Percentiles rank a stretch among this genome's conserved stretches.
Evolutionary conservation across 805 yeast species (phyloP).

Genomic region (Metschnikowia borealis): DNA sequence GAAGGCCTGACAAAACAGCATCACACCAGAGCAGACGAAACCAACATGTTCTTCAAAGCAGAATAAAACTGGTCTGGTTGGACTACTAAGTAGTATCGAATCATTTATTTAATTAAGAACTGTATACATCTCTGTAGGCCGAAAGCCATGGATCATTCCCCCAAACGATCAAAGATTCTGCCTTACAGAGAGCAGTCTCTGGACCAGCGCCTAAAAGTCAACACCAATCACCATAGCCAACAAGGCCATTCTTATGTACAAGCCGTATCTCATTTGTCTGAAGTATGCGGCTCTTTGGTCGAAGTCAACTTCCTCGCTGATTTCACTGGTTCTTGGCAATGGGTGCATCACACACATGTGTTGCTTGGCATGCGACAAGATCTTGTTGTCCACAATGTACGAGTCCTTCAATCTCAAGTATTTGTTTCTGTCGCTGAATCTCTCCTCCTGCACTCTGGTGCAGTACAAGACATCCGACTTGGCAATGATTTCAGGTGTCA

Average conservation of each 20-base stretch:
- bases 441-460: slow-evolving; percentile 96
- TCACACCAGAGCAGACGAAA: slow-evolving; percentile 10
- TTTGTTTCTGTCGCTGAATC: slow-evolving; percentile 72
- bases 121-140: not conserved
- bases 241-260: slow-evolving; percentile 97
- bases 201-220: slow-evolving; percentile 49
- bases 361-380: slow-evolving; percentile 87
- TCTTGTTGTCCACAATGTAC: slow-evolving; percentile 88
- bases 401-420: slow-evolving; percentile 87
- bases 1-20: not conserved
- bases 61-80: not conserved
- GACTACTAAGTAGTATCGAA: not conserved
- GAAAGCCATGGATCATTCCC: slow-evolving; percentile 12
- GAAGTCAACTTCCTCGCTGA: slow-evolving; percentile 96
- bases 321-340: slow-evolving; percentile 94
- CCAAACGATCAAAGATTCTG: slow-evolving; percentile 13
- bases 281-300: slow-evolving; percentile 99
- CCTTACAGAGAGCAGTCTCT: not conserved
- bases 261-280: slow-evolving; percentile 98
- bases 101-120: not conserved
- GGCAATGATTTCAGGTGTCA: slow-evolving; percentile 82
- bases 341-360: slow-evolving; percentile 99
- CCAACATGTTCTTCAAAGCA: slow-evolving; percentile 16
- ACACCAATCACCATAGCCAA: slow-evolving; percentile 97
- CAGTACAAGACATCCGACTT: slow-evolving; percentile 94